phyloP scores from a whole-genome alignment of 2,329 filamentous ascomycete species.

The Ascochyta clinopodiicola region DNA sequence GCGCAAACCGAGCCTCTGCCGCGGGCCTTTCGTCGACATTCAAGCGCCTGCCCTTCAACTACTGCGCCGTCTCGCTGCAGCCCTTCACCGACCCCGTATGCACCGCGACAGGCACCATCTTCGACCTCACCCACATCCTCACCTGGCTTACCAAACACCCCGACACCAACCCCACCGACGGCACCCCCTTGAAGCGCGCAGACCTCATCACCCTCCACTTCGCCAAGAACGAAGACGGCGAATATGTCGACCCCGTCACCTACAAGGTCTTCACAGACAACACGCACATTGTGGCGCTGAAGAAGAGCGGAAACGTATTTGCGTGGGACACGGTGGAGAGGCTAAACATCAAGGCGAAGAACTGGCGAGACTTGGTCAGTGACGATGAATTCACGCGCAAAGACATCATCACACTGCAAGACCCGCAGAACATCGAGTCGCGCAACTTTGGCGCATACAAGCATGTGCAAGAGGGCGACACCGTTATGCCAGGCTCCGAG shows the following conservation, averaged over 20 bases:
- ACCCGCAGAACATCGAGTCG: conserved; percentile 86
- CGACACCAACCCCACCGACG: conserved; percentile 88
- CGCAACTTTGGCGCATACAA: conserved; percentile 88
- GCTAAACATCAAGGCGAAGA: conserved; percentile 95
- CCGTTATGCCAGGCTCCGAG: conserved; percentile 72
- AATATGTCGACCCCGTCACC: conserved; percentile 94
- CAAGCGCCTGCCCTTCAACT: conserved; percentile 94
- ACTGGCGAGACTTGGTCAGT: conserved; percentile 89
- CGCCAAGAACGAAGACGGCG: conserved; percentile 86
- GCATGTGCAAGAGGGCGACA: conserved; percentile 83
- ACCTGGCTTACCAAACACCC: conserved; percentile 95
- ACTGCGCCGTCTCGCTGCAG: conserved; percentile 93
- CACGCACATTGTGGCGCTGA: conserved; percentile 91
- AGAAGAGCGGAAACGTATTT: conserved; percentile 91
- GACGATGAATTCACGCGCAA: conserved; percentile 85
- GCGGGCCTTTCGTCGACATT: conserved; percentile 67
- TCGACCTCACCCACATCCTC: conserved; percentile 92
- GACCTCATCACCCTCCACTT: conserved; percentile 93
- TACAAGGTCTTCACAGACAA: conserved; percentile 99
- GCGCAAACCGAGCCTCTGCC: conserved; percentile 60
- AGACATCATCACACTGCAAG: conserved; percentile 95
- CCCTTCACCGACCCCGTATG: conserved; percentile 96
- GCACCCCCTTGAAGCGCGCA: conserved; percentile 75
- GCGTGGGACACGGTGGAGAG: conserved; percentile 94
- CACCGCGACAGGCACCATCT: conserved; percentile 84